Evolutionary conservation across 352 stramenopile genomes (phyloP).

Genomic region (Globisporangium acanthophoron): DNA sequence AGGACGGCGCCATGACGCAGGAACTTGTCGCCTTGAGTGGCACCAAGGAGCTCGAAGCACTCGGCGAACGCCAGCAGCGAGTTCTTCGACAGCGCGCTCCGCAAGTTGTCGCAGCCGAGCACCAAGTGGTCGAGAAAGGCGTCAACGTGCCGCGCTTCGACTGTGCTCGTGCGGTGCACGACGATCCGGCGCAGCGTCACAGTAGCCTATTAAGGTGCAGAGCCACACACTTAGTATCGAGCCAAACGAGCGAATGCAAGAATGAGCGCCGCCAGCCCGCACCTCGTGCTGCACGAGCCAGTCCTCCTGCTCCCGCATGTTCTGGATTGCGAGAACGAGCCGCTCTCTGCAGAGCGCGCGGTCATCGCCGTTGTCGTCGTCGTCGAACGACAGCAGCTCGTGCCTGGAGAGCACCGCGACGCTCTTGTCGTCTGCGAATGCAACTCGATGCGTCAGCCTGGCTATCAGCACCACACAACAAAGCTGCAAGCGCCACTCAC

Average conservation of each 20-base stretch:
- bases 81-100: conserved; percentile 68
- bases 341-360: not conserved
- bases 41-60: conserved; percentile 44
- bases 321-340: conserved; percentile 20
- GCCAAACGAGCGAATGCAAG: not conserved
- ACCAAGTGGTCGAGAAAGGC: conserved; percentile 29
- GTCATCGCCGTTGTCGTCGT: conserved; percentile 3
- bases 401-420: conserved; percentile 30
- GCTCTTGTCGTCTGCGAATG: conserved; percentile 34
- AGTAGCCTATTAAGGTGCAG: conserved; percentile 23
- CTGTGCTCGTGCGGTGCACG: conserved; percentile 36
- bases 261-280: not conserved
- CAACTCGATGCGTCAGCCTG: not conserved
- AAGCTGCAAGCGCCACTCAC: not conserved
- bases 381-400: conserved; percentile 28
- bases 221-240: not conserved
- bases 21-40: conserved; percentile 15
- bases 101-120: conserved; percentile 52
- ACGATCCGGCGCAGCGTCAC: conserved; percentile 40
- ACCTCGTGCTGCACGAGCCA: conserved; percentile 66
- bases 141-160: conserved; percentile 19
- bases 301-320: conserved; percentile 30
- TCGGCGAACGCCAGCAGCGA: conserved; percentile 53
- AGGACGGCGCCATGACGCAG: conserved; percentile 25
- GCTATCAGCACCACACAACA: not conserved